A percentile compares a stretch with the other conserved stretches of the same genome.
Evolutionary conservation across 2,329 filamentous ascomycete species (phyloP).

Genomic region (Epichloe bromicola): DNA sequence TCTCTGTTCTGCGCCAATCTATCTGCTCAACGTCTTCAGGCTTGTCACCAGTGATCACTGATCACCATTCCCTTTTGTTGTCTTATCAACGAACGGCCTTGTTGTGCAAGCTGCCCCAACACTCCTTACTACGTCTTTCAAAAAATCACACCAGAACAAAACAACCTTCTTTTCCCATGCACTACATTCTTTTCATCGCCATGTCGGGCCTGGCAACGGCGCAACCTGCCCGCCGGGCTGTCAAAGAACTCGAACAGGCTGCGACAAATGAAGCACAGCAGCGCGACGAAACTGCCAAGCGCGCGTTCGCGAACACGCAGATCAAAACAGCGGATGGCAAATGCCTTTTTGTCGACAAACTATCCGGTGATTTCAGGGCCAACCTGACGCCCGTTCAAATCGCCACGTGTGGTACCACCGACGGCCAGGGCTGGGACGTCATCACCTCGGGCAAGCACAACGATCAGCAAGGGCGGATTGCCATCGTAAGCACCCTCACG

Average conservation of each 20-base stretch:
- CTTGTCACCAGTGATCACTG: background rate
- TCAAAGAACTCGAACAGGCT: slow-evolving; percentile 27
- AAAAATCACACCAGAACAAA: background rate
- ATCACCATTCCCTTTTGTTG: background rate
- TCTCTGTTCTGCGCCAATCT: no score
- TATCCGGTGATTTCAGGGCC: slow-evolving; percentile 34
- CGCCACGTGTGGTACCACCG: slow-evolving; percentile 27
- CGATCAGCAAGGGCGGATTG: slow-evolving; percentile 29
- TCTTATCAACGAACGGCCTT: background rate
- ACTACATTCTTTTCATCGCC: background rate
- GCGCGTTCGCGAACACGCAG: slow-evolving; percentile 29
- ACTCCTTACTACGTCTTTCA: background rate
- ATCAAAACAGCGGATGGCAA: slow-evolving; percentile 31
- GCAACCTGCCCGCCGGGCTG: slow-evolving; percentile 9
- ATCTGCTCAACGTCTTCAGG: no score
- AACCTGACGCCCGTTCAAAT: slow-evolving; percentile 34
- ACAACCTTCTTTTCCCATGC: background rate
- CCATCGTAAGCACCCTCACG: slow-evolving; percentile 43
- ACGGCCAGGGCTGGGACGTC: slow-evolving; percentile 34
- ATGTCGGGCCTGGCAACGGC: background rate
- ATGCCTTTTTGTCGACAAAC: slow-evolving; percentile 32
- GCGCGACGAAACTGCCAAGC: slow-evolving; percentile 29
- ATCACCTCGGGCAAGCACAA: slow-evolving; percentile 39
- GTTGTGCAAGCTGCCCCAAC: background rate
- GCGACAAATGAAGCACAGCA: slow-evolving; percentile 32